Base-by-base conservation (phyloP, 176 grass and related monocot species). In the Musa beccarii region DNA sequence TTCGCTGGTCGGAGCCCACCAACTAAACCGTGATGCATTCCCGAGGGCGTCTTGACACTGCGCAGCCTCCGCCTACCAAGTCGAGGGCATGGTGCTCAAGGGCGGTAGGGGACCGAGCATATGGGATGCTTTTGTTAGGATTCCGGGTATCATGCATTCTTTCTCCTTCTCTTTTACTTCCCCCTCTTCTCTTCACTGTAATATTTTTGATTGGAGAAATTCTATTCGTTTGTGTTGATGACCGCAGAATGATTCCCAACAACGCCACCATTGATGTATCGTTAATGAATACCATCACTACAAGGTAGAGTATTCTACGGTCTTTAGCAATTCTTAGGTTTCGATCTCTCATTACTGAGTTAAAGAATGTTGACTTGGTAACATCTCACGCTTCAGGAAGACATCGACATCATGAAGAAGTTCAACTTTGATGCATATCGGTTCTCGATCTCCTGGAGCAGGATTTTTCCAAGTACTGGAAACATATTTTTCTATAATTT, bases 401-500 rank as follows among this genome's bases (percentile, higher is more conserved):
- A 91, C 59, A 83, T 88, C 20, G 81, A 86, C 24, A 85, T 72
- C 23, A 91, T 91, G 85, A 83, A 88, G 53, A 68, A 81, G 54
- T 74, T 85, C 59, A 83, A 86, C 17, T 76, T 91, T 13, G 83
- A 91, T 63, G 89, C 83, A 1, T 85, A 88, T 63, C 82, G 89
- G 14, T 85, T 91, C 78, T 91, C 89, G 1, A 88, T 91, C 80
- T 91, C 89, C 1, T 88, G 83, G 89, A 79, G 85, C 1, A 77
- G 85, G 9, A 91, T 91, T 53, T 88, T 91, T 68, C 85, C 85
- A 6, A 81, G 89, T 91, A 83, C 54, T 55, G 13, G 15, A 53
- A 49, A 34, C 8, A 2, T 49, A 6, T 26, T 34, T 78, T 73
- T 15, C 13, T 65, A 55, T 21, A n/a, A 14, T 12, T 26, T 10